Evolutionary conservation across 106 monocot genomes (phyloP).

Genomic region (Dendrobium nobile): DNA sequence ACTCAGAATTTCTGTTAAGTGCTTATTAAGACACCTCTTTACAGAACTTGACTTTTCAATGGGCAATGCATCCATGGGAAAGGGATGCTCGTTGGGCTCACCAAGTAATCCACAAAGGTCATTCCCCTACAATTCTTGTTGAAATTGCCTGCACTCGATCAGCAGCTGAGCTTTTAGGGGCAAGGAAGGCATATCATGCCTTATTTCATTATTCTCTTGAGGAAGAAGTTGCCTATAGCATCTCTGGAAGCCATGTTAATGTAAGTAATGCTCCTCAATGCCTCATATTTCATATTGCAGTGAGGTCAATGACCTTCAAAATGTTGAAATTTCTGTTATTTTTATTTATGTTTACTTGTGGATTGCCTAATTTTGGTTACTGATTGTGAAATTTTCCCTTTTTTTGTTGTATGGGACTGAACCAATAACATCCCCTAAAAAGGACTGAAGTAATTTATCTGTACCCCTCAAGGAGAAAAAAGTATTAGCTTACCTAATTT

Average conservation of each 20-base stretch:
- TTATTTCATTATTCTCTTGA: conserved; percentile 62
- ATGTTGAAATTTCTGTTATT: too few species aligned
- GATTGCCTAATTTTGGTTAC: too few species aligned
- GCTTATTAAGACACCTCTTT: neutral
- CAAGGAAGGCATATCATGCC: conserved; percentile 50
- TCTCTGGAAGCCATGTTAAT: conserved; percentile 30
- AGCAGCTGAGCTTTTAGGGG: conserved; percentile 50
- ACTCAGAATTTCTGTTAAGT: too few species aligned
- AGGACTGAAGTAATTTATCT: too few species aligned
- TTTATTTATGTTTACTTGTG: too few species aligned
- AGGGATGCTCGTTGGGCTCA: conserved; percentile 65
- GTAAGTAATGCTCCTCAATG: conserved; percentile 16
- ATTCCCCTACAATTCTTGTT: conserved; percentile 42
- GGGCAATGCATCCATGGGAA: conserved; percentile 74
- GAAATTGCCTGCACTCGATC: conserved; percentile 67
- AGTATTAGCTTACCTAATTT: too few species aligned
- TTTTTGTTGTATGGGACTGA: too few species aligned
- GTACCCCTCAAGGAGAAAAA: too few species aligned
- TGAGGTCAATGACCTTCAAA: too few species aligned
- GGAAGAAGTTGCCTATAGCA: conserved; percentile 60
- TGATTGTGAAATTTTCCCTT: too few species aligned
- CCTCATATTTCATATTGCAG: too few species aligned
- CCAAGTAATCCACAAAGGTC: conserved; percentile 44
- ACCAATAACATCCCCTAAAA: too few species aligned
- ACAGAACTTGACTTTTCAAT: conserved; percentile 41